Conservation (phyloP, 345 rosid genomes). For the Eucalyptus regnans region DNA sequence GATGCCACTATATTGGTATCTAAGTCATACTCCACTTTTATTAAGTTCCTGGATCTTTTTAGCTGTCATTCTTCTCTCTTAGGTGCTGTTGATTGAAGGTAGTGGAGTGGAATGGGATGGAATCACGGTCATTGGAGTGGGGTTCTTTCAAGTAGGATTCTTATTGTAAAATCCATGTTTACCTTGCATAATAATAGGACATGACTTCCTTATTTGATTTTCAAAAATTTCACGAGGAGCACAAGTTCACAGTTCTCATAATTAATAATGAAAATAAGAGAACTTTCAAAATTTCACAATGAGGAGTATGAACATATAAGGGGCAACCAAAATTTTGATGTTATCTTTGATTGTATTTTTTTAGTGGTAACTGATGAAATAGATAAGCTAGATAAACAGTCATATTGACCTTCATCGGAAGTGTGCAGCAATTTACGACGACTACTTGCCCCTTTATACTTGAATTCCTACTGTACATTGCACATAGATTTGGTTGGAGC, state of each 20-base stretch:
- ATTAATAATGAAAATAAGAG: not conserved
- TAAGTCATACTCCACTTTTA: not conserved
- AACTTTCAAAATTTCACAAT: not conserved
- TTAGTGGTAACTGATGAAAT: not conserved
- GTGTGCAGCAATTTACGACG: not conserved
- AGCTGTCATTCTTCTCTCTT: not conserved
- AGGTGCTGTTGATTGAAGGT: not conserved
- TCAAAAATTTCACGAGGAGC: not conserved
- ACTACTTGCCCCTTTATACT: not conserved
- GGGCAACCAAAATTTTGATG: not conserved
- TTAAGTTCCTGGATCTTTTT: not conserved
- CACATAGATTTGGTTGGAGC: not conserved
- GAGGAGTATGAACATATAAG: not conserved
- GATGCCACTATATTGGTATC: not conserved
- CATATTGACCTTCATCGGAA: not conserved
- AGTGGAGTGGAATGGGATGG: not conserved
- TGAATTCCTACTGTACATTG: not conserved
- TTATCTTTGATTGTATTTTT: not conserved
- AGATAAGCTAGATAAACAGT: not conserved
- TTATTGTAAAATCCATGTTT: not conserved
- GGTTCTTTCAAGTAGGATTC: not conserved
- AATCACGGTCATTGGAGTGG: not conserved
- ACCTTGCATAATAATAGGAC: not conserved
- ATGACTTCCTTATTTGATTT: not conserved
- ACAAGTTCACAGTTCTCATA: not conserved